Base-by-base conservation (phyloP, 2,329 filamentous ascomycete genomes). In the Orbilia javanica region DNA sequence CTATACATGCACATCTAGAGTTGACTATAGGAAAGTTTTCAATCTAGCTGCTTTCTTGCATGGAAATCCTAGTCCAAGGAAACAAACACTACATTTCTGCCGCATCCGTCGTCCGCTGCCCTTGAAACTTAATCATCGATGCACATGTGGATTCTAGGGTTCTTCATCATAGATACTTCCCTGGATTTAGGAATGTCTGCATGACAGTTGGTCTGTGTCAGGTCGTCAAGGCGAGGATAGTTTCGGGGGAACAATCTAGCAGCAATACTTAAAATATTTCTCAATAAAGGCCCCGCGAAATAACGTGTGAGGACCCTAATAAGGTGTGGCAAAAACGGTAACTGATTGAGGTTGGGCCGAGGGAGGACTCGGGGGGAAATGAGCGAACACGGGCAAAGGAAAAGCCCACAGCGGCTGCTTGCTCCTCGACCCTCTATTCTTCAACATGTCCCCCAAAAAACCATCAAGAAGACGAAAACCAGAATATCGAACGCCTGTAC, bases 391-490 rank as follows among this genome's bases (percentile, higher is more conserved):
- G 62, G 44, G 50, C 55, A 77, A 36, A 50, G 22, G 50, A 67
- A 77, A 71, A 77, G 73, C 60, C 73, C 73, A 46, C 73, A 55
- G 42, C 73, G 66, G 66, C 42, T 71, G 29, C 42, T 77, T 22
- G 73, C 73, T 25, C 73, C 73, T 62, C 73, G 73, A 29, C 73
- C 73, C 66, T 62, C 73, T 20, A 55, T 77, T 48, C 73, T 77
- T 71, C 73, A 77, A 66, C 73, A 77, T 71, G 36, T 77, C 42
- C 73, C 73, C 1, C 73, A 77, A 18, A 70, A 71, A 44, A 77
- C 73, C 18, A 77, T 77, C 67, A 77, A 67, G 22, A 77, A 77
- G 44, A 77, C 73, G 55, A 77, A 77, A 66, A 77, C 73, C 27
- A 66, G 73, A 36, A 67, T 71, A 53, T 77, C 73, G 42, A 77